These are phyloP conservation scores for Ophiosphaerella korrae DNA, from an alignment of 2,329 filamentous ascomycete genomes.

Conservation along the genomic window DNA sequence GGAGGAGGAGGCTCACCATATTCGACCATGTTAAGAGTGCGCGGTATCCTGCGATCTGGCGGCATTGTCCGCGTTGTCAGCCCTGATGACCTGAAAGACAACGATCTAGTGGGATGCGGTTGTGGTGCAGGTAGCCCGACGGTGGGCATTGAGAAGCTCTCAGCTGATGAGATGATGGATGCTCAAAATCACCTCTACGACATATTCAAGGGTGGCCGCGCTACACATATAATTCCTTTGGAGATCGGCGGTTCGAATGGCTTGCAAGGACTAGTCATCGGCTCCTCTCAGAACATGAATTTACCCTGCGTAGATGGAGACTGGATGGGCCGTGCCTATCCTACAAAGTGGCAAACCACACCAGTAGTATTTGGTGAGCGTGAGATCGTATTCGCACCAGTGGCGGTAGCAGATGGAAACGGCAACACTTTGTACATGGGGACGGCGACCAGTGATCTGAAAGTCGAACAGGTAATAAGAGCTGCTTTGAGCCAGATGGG, in stretches of 20 bases:
- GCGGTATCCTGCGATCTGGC: constrained; percentile 48
- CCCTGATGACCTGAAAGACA: constrained; percentile 50
- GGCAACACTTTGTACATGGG: constrained; percentile 50
- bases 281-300: constrained; percentile 47
- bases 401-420: constrained; percentile 49
- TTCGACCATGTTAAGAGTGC: constrained; percentile 50
- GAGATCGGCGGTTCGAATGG: constrained; percentile 58
- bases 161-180: constrained; percentile 51
- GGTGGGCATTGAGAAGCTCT: constrained; percentile 51
- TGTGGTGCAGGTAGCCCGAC: constrained; percentile 53
- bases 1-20: constrained; percentile 56
- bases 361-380: constrained; percentile 51
- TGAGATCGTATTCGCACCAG: constrained; percentile 47
- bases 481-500: constrained; percentile 46
- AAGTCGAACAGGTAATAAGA: constrained; percentile 46
- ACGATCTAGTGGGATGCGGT: constrained; percentile 53
- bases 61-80: constrained; percentile 50
- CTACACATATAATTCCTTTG: constrained; percentile 47
- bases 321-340: constrained; percentile 56
- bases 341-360: constrained; percentile 53
- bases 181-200: constrained; percentile 44
- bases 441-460: constrained; percentile 44
- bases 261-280: constrained; percentile 46
- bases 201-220: constrained; percentile 37
- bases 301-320: constrained; percentile 54